Percentiles rank a stretch among this genome's conserved stretches.
These are phyloP conservation scores for Nigrospora oryzae DNA, from an alignment of 2,329 filamentous ascomycete species.

Conservation along the genomic window DNA sequence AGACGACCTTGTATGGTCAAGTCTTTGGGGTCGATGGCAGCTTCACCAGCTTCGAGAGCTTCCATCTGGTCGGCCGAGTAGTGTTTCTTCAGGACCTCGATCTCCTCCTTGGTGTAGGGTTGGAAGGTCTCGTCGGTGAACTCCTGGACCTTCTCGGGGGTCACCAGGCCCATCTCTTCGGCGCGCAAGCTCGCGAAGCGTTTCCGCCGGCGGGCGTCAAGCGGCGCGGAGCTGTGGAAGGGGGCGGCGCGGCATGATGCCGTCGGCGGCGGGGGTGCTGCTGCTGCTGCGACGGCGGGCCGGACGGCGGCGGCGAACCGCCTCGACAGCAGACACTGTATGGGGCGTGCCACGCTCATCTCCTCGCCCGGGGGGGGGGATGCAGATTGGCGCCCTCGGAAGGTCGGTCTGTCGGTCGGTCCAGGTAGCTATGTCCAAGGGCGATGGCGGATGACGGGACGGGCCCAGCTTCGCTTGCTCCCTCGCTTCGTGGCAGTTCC, in stretches of 20 bases:
- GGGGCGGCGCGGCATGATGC: slow-evolving; percentile 25
- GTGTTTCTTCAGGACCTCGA: slow-evolving; percentile 48
- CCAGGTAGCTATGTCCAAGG: too few species aligned
- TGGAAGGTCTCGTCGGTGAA: slow-evolving; percentile 43
- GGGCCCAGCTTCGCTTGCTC: too few species aligned
- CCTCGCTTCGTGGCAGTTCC: too few species aligned
- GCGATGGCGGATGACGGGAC: too few species aligned
- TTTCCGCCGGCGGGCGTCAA: slow-evolving; percentile 34
- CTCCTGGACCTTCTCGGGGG: slow-evolving; percentile 31
- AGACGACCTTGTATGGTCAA: slow-evolving; percentile 64
- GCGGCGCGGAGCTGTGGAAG: slow-evolving; percentile 44
- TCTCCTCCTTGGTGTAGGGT: slow-evolving; percentile 60
- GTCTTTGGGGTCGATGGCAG: slow-evolving; percentile 65
- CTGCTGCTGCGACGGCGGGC: slow-evolving; percentile 15
- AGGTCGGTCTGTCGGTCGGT: too few species aligned
- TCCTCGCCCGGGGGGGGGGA: slow-evolving; percentile 16
- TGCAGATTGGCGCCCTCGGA: too few species aligned
- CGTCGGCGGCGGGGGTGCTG: slow-evolving; percentile 9
- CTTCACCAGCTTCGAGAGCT: slow-evolving; percentile 74
- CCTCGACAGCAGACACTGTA: slow-evolving; percentile 43
- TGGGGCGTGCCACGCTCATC: slow-evolving; percentile 49
- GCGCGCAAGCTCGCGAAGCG: slow-evolving; percentile 46
- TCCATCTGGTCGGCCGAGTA: slow-evolving; percentile 78
- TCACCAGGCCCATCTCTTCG: slow-evolving; percentile 40
- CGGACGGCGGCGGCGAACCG: slow-evolving; percentile 29